These are phyloP conservation scores for Starmera caribaea DNA, from an alignment of 805 yeast genomes.

Conservation along the genomic window DNA sequence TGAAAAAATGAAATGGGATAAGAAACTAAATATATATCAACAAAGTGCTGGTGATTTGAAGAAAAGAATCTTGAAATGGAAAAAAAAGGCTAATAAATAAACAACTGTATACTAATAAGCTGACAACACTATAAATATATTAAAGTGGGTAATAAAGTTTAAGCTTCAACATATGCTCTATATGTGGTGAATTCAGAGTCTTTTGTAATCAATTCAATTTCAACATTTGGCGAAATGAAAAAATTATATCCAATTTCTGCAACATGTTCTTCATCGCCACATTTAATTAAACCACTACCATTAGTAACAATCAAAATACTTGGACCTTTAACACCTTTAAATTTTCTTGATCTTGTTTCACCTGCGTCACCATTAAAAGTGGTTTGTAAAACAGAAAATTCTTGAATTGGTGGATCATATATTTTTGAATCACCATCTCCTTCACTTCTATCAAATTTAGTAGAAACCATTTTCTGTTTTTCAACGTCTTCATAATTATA, in stretches of 20 bases:
- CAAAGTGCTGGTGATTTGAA: constrained; percentile 78
- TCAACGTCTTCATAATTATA: constrained; percentile 83
- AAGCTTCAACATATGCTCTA: constrained; percentile 83
- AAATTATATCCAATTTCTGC: constrained; percentile 71
- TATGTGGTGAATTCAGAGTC: constrained; percentile 62
- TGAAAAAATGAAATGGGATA: constrained; percentile 87
- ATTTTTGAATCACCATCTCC: constrained; percentile 62
- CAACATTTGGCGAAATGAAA: constrained; percentile 73
- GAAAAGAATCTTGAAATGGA: constrained; percentile 66
- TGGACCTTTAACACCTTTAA: constrained; percentile 72
- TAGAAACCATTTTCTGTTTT: constrained; percentile 82
- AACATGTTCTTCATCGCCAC: constrained; percentile 29
- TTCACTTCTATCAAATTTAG: constrained; percentile 35
- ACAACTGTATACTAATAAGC: not conserved
- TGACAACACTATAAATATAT: not conserved
- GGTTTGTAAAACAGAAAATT: constrained; percentile 87
- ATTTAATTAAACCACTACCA: constrained; percentile 59
- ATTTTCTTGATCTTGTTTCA: constrained; percentile 31
- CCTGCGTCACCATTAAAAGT: constrained; percentile 43
- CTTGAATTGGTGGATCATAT: constrained; percentile 95
- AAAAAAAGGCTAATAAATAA: constrained; percentile 31
- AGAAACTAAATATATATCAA: constrained; percentile 72
- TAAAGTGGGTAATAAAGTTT: not conserved
- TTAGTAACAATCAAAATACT: constrained; percentile 77
- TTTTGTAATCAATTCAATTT: constrained; percentile 46